Evolutionary conservation across 805 yeast genomes (phyloP), one percentile per base, ranked within the genome.

Genomic region (Millerago galiae): DNA sequence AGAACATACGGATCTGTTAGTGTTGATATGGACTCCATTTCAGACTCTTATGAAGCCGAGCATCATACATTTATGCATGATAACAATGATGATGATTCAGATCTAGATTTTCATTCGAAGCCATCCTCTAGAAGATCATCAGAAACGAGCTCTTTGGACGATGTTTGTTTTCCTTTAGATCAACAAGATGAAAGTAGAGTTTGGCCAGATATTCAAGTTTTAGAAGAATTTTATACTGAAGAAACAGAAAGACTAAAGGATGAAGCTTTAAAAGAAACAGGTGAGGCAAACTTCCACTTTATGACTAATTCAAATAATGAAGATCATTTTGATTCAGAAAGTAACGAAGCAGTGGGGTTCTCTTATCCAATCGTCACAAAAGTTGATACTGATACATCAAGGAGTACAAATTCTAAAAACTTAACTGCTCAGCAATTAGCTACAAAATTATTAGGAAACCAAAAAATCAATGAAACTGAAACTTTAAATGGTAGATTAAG

Each of bases 151-250:
- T 85, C 96, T 1, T 65, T 91, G 45, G 90, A 83, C 58, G 99
- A 91, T 62, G 99, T 91, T 21, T 91, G 96, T 56, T 79, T 88
- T 60, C 96, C 95, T 0, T 70, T 89, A 31, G 62, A 57, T 30
- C 56, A 47, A 13, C 37, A 51, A 21, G 57, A 48, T 37, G 56
- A 47, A 36, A 38, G 53, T 14, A 50, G 53, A 25, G 44, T 54
- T 21, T 91, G 98, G 98, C 99, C 98, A 1, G 97, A 93, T 56
- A 66, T 87, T 14, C 56, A 67, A 27, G 77, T 85, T 0, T 66
- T 91, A 49, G 82, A 81, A 49, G 95, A 89, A 48, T 91, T 80
- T 62, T 79, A 88, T 1, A 69, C 66, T 27, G 83, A 83, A 49
- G 97, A 90, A 61, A 62, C 60, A 52, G 76, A 59, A 59, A 71